Evolutionary conservation across 129 eudicot genomes (phyloP).

Genomic region (Sambucus nigra): DNA sequence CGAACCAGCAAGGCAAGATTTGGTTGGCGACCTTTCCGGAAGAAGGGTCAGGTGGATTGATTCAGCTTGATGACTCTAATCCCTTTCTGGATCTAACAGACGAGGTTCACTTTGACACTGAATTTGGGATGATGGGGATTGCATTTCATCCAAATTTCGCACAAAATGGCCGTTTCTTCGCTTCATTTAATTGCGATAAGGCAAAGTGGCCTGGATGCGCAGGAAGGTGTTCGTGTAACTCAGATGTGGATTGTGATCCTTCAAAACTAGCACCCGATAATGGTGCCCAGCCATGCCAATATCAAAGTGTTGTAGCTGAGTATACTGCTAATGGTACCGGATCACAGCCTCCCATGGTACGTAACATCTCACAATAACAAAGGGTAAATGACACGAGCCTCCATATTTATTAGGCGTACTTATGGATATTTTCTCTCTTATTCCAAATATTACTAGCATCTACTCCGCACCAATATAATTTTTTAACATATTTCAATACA

Average conservation of each 20-base stretch:
- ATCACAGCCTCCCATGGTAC: conserved; percentile 43
- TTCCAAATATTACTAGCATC: too few species aligned
- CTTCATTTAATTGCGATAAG: conserved; percentile 74
- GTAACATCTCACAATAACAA: not conserved
- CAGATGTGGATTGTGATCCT: conserved; percentile 84
- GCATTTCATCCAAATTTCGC: conserved; percentile 82
- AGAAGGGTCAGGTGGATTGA: conserved; percentile 42
- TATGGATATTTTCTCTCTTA: too few species aligned
- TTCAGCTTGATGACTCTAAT: conserved; percentile 49
- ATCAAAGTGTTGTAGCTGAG: conserved; percentile 70
- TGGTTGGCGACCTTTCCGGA: conserved; percentile 69
- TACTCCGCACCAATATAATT: too few species aligned
- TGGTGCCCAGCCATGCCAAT: conserved; percentile 71
- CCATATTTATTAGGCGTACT: too few species aligned
- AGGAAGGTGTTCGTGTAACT: conserved; percentile 83
- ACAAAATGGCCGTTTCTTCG: conserved; percentile 73
- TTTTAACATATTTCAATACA: too few species aligned
- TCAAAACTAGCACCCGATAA: conserved; percentile 39
- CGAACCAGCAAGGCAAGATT: conserved; percentile 68
- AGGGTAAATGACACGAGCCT: too few species aligned
- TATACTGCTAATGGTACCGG: conserved; percentile 47
- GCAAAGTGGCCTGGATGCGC: conserved; percentile 46
- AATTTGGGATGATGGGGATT: conserved; percentile 72
- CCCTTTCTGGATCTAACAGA: conserved; percentile 76
- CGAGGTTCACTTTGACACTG: conserved; percentile 57